Percentiles rank a stretch among this genome's conserved stretches.
These are phyloP conservation scores for Monilinia fructicola DNA, from an alignment of 2,329 filamentous ascomycete species.

Conservation along the genomic window DNA sequence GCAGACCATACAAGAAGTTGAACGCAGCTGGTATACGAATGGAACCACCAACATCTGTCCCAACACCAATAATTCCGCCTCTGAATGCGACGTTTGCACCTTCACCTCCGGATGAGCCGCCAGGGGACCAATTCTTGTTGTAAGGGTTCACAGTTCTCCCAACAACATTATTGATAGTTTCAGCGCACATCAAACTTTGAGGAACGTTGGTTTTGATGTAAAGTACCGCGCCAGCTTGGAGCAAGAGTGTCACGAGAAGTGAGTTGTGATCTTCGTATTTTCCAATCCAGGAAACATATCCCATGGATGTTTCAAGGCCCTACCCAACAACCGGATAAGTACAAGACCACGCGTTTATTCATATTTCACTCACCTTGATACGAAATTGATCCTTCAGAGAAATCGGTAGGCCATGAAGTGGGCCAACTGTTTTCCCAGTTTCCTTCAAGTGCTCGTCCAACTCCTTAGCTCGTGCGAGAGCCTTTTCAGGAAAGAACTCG, in stretches of 20 bases:
- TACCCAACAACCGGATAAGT: conserved; percentile 33
- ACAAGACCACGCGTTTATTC: background rate
- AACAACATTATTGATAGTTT: conserved; percentile 49
- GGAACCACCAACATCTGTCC: conserved; percentile 40
- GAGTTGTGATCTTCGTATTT: conserved; percentile 46
- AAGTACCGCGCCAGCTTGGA: conserved; percentile 44
- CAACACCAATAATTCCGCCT: conserved; percentile 39
- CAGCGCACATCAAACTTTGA: conserved; percentile 42
- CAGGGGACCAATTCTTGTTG: conserved; percentile 35
- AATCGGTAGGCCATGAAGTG: conserved; percentile 63
- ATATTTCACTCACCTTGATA: conserved; percentile 45
- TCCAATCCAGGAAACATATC: conserved; percentile 61
- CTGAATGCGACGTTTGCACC: conserved; percentile 39
- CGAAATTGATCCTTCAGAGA: conserved; percentile 63
- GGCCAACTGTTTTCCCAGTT: conserved; percentile 51
- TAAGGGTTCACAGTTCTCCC: conserved; percentile 43
- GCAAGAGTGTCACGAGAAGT: conserved; percentile 43
- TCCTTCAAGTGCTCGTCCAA: conserved; percentile 47
- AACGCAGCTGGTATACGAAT: conserved; percentile 43
- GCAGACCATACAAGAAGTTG: conserved; percentile 43
- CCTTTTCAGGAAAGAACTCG: conserved; percentile 51
- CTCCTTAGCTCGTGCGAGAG: conserved; percentile 45
- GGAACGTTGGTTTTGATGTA: conserved; percentile 46
- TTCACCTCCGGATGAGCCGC: conserved; percentile 41
- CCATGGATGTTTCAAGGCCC: conserved; percentile 50